phyloP scores from a whole-genome alignment of 2,329 filamentous ascomycete genomes.

The Intubia oerlemansii region DNA sequence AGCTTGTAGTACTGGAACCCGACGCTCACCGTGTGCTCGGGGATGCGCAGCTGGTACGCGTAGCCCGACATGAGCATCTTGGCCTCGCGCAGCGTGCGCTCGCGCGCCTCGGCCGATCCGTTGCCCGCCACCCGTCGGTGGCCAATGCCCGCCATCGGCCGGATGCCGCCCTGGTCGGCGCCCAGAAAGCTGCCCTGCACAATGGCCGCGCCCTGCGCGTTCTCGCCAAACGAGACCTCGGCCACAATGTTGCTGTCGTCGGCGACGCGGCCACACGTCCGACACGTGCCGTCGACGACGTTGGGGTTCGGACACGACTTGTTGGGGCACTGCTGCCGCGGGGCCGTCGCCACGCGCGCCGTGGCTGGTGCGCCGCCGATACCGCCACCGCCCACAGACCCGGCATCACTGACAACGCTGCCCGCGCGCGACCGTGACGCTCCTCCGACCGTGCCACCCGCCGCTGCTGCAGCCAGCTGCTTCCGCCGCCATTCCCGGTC shows the following conservation, averaged over 20 bases:
- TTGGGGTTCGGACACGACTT: conserved; percentile 37
- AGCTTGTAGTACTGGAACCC: conserved; percentile 59
- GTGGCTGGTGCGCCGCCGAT: neutral
- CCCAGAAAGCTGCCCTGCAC: conserved; percentile 80
- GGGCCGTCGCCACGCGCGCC: conserved; percentile 6
- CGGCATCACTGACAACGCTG: conserved; percentile 3
- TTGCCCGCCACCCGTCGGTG: conserved; percentile 32
- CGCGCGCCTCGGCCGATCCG: conserved; percentile 33
- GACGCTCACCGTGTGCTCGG: conserved; percentile 39
- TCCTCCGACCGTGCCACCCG: neutral
- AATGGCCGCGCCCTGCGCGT: conserved; percentile 62
- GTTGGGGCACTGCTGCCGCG: conserved; percentile 29
- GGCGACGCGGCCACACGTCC: conserved; percentile 65
- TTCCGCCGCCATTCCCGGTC: conserved; percentile 25
- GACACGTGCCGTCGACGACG: conserved; percentile 49
- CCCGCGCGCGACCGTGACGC: conserved; percentile 1
- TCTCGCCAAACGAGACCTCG: conserved; percentile 82
- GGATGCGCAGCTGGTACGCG: conserved; percentile 35
- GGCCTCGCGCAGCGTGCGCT: conserved; percentile 37
- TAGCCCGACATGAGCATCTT: conserved; percentile 39
- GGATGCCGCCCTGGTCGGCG: conserved; percentile 64
- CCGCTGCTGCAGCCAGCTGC: conserved; percentile 13
- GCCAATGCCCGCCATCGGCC: conserved; percentile 37
- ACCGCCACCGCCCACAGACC: neutral
- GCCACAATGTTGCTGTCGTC: conserved; percentile 78